These are phyloP conservation scores for Hippophae rhamnoides DNA, from an alignment of 306 rosid genomes.

Conservation along the genomic window DNA sequence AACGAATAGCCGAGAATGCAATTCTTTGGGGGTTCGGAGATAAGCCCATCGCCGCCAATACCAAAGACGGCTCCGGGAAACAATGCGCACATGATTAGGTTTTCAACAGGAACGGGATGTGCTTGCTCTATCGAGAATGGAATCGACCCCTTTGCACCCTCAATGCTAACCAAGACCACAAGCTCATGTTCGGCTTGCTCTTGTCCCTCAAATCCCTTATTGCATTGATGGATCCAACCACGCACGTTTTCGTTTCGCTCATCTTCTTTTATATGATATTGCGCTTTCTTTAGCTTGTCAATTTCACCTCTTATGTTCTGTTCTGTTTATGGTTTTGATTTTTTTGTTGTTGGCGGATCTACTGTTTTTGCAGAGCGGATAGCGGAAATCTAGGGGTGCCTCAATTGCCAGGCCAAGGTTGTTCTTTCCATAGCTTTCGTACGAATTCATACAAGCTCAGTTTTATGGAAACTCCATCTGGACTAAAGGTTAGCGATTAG, in stretches of 20 bases:
- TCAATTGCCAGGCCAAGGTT: conserved; percentile 94
- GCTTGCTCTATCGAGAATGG: conserved; percentile 93
- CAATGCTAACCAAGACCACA: conserved; percentile 83
- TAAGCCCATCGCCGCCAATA: conserved; percentile 90
- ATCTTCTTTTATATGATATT: too few species aligned
- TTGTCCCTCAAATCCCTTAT: conserved; percentile 91
- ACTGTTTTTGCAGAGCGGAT: conserved; percentile 45
- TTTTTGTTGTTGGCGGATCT: neutral
- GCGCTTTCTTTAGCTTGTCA: too few species aligned
- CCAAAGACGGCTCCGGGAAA: conserved; percentile 71
- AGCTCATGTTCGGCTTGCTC: conserved; percentile 92
- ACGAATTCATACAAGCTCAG: conserved; percentile 91
- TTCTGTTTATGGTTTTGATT: neutral
- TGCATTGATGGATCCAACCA: conserved; percentile 90
- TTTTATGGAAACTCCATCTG: conserved; percentile 93
- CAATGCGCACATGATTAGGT: conserved; percentile 93
- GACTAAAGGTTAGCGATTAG: conserved; percentile 51
- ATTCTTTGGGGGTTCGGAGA: conserved; percentile 90
- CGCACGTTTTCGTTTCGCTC: conserved; percentile 16
- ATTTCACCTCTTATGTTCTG: neutral
- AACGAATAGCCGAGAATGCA: conserved; percentile 45
- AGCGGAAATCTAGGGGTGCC: conserved; percentile 93
- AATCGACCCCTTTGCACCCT: conserved; percentile 82
- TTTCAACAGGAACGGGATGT: conserved; percentile 80
- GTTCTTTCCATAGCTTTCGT: conserved; percentile 92